These are phyloP conservation scores for Carpinus viminea DNA, from an alignment of 306 rosid species.

Conservation along the genomic window DNA sequence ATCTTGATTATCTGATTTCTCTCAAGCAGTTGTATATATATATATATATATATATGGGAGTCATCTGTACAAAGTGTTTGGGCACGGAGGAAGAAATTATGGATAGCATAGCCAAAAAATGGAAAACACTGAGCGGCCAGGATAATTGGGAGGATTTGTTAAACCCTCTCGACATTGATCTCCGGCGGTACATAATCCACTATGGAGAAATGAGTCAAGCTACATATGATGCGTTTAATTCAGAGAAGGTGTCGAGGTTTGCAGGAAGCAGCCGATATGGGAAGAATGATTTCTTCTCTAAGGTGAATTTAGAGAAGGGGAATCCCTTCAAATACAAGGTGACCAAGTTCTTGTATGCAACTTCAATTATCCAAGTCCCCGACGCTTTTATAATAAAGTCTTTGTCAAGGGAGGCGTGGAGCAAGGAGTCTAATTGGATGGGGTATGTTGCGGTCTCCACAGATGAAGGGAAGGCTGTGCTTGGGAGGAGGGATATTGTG, in stretches of 20 bases:
- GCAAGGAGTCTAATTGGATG: constrained; percentile 92
- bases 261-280: constrained; percentile 55
- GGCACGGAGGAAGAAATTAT: constrained; percentile 26
- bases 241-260: constrained; percentile 47
- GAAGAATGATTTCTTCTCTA: constrained; percentile 48
- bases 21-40: background rate
- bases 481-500: constrained; percentile 89
- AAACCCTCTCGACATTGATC: constrained; percentile 67
- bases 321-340: constrained; percentile 48
- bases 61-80: constrained; percentile 19
- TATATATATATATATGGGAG: constrained; percentile 7
- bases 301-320: constrained; percentile 44
- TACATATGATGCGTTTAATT: constrained; percentile 64
- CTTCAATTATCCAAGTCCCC: constrained; percentile 55
- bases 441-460: constrained; percentile 82
- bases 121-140: constrained; percentile 55
- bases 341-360: constrained; percentile 67
- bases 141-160: constrained; percentile 52
- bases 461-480: constrained; percentile 58
- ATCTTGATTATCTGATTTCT: background rate
- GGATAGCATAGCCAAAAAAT: constrained; percentile 42
- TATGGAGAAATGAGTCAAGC: constrained; percentile 70
- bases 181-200: constrained; percentile 59
- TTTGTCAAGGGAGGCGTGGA: constrained; percentile 86
- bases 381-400: constrained; percentile 73